These are phyloP conservation scores for Claviceps cyperi DNA, from an alignment of 2,329 filamentous ascomycete genomes.

Conservation along the genomic window DNA sequence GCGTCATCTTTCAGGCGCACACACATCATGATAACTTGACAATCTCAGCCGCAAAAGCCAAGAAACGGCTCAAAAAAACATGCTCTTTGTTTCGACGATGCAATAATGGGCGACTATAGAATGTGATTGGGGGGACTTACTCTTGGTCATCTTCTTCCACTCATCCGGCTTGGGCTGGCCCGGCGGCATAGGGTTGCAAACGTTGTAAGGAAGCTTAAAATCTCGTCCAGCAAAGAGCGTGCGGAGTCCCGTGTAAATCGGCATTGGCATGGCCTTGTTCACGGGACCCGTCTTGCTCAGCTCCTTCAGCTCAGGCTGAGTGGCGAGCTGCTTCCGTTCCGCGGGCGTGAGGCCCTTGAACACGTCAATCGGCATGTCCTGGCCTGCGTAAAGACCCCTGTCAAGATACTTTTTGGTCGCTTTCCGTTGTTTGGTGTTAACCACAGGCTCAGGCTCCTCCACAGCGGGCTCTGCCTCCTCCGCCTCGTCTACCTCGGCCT, in stretches of 20 bases:
- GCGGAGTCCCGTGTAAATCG: slow-evolving; percentile 64
- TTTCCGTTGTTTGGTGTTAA: slow-evolving; percentile 27
- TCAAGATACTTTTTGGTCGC: slow-evolving; percentile 59
- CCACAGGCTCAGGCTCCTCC: slow-evolving; percentile 13
- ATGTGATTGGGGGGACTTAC: slow-evolving; percentile 27
- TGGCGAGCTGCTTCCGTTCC: slow-evolving; percentile 37
- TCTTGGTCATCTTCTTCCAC: slow-evolving; percentile 84
- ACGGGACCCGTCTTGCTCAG: slow-evolving; percentile 24
- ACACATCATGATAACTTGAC: no score
- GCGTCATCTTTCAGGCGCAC: no score
- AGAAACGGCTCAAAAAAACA: neutral
- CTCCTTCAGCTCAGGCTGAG: slow-evolving; percentile 30
- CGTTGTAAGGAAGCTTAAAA: slow-evolving; percentile 79
- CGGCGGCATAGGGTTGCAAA: slow-evolving; percentile 74
- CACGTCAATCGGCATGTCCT: slow-evolving; percentile 40
- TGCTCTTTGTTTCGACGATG: neutral
- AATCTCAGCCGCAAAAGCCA: neutral
- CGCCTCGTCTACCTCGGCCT: neutral
- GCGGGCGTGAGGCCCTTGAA: slow-evolving; percentile 31
- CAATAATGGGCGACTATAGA: neutral
- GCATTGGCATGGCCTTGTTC: slow-evolving; percentile 52
- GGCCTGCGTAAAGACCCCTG: slow-evolving; percentile 79
- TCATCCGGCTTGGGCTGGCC: slow-evolving; percentile 86
- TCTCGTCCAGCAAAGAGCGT: slow-evolving; percentile 58
- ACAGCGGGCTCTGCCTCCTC: slow-evolving; percentile 2